phyloP scores from a whole-genome alignment of 1,284 basidiomycete genomes.

The Tylopilus sp. region DNA sequence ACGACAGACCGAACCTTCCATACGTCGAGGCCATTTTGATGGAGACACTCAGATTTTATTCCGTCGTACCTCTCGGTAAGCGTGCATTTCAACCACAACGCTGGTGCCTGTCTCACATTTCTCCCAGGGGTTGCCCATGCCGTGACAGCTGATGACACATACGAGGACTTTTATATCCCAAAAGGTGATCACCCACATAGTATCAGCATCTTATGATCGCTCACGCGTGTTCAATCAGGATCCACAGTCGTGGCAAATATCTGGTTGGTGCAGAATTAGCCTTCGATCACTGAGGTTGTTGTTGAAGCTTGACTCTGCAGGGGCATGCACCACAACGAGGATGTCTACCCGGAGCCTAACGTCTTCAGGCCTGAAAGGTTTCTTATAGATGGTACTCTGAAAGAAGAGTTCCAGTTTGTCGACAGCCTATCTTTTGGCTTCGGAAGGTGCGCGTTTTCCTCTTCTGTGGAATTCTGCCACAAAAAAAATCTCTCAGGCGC shows the following conservation, averaged over 20 bases:
- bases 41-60: background rate
- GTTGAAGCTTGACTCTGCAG: background rate
- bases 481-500: background rate
- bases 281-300: background rate
- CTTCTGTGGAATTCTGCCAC: background rate
- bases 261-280: background rate
- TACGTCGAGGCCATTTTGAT: background rate
- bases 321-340: background rate
- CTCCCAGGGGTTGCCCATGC: background rate
- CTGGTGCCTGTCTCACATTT: background rate
- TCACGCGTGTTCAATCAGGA: background rate
- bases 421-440: background rate
- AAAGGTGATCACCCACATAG: background rate
- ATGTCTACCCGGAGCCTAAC: background rate
- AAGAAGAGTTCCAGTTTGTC: background rate
- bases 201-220: background rate
- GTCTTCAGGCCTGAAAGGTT: background rate
- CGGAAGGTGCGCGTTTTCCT: background rate
- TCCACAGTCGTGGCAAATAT: background rate
- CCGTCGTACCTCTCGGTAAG: background rate
- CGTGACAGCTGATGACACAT: background rate
- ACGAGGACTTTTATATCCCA: background rate
- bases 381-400: background rate
- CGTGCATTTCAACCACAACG: background rate
- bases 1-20: background rate